phyloP scores from a whole-genome alignment of 768 basidiomycete genomes.

The Hemileccinum rubropunctum region DNA sequence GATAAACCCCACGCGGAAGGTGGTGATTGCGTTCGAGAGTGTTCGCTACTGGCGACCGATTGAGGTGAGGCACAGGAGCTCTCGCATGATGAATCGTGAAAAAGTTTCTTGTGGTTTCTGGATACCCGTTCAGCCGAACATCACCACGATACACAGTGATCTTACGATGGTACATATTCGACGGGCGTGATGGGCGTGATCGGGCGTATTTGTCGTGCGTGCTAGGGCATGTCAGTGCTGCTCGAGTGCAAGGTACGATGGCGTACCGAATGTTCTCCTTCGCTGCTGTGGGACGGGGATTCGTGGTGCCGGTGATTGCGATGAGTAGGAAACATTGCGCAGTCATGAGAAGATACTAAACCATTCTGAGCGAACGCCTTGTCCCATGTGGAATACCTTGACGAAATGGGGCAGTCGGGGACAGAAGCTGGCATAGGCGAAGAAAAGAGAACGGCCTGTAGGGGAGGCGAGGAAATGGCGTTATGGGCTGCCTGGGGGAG shows the following conservation, averaged over 20 bases:
- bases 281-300: constrained; percentile 24
- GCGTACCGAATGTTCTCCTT: constrained; percentile 28
- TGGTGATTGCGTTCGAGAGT: constrained; percentile 47
- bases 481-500: constrained; percentile 23
- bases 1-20: constrained; percentile 42
- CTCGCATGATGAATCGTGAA: constrained; percentile 32
- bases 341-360: constrained; percentile 36
- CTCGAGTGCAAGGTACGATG: constrained; percentile 1
- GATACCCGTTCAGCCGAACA: constrained; percentile 13
- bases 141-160: constrained; percentile 7
- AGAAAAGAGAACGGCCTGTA: constrained; percentile 18
- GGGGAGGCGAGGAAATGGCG: constrained; percentile 21
- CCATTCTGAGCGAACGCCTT: constrained; percentile 36
- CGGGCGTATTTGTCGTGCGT: constrained; percentile 30
- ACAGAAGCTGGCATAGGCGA: constrained; percentile 31
- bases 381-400: constrained; percentile 36
- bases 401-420: constrained; percentile 25
- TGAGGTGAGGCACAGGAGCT: constrained; percentile 29
- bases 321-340: constrained; percentile 32
- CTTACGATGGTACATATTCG: constrained; percentile 33
- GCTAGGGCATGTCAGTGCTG: constrained; percentile 22
- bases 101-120: constrained; percentile 32
- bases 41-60: constrained; percentile 40
- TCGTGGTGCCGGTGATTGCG: constrained; percentile 26
- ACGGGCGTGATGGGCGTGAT: constrained; percentile 37